Base-by-base conservation (phyloP, 139 green algal species). In the Haematococcus lacustris region DNA sequence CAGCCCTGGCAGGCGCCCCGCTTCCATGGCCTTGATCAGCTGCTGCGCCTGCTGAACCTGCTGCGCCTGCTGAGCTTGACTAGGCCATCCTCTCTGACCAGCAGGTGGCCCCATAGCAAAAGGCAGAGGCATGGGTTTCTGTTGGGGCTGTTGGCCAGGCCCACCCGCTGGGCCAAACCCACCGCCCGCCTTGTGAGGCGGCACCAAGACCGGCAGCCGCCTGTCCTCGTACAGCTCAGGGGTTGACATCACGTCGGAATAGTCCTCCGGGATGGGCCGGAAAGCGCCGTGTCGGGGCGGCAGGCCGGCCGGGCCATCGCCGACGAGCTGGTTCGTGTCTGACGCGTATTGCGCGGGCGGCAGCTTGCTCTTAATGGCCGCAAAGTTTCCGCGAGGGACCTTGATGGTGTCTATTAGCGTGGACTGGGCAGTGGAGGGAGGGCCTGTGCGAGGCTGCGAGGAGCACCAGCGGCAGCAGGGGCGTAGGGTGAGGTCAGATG, bases 371-470 rank as follows among this genome's bases (percentile, higher is more conserved):
- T 87, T 82, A 50, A 83, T 77, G 35, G 80, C 73, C 0, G 73
- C 59, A 34, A 84, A 78, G 68, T 87, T 82, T 35, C 75, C 75
- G 35, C 78, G 76, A 7, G 81, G 81, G 60, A 86, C 77, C 71
- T 87, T 87, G 75, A 87, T 87, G 3, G 81, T 87, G 61, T 84
- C 72, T 33, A 87, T 51, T 40, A 87, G 51, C 3, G 39, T 64
- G 40, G 66, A 79, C 32, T 73, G 70, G 2, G 72, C 76, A 7
- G 76, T 78, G 30, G 76, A 39, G 30, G 71, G 66, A 35, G 80
- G 77, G 28, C 26, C 25, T 51, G 32, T 35, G 26, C 53, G 53
- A 26, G 13, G 23, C 53, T 64, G 53, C 53, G n/a, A n/a, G n/a
- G n/a, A n/a, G n/a, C n/a, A n/a, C n/a, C n/a, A n/a, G n/a, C n/a